A percentile compares a stretch with the other conserved stretches of the same genome.
These are phyloP conservation scores for Toxoplasma gondii DNA, from an alignment of 169 alveolate species.

Conservation along the genomic window DNA sequence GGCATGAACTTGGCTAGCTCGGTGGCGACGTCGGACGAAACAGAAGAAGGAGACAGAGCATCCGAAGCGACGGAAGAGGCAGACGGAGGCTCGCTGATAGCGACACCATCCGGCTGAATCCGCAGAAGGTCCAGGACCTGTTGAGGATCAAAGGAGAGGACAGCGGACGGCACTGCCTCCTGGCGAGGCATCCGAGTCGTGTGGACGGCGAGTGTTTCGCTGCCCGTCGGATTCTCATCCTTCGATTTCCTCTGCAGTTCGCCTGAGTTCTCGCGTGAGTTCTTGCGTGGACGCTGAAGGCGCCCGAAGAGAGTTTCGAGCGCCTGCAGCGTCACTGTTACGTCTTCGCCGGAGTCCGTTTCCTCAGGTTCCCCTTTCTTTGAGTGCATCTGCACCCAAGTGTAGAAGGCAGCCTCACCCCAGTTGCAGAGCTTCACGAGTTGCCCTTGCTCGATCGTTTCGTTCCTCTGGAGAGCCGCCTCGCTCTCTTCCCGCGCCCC, in stretches of 20 bases:
- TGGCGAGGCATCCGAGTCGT: not conserved
- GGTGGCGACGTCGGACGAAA: not conserved
- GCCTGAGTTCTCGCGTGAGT: not conserved
- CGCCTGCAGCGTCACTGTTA: not conserved
- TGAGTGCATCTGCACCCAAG: slow-evolving; percentile 27
- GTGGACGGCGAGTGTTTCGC: not conserved
- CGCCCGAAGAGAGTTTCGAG: not conserved
- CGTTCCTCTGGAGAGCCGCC: not conserved
- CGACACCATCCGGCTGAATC: not conserved
- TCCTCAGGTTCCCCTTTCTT: not conserved
- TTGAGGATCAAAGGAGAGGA: not conserved
- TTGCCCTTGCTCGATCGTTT: not conserved
- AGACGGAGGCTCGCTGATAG: not conserved
- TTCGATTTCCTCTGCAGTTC: no score
- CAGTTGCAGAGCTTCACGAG: slow-evolving; percentile 49
- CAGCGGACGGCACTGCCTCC: not conserved
- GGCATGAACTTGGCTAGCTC: slow-evolving; percentile 33
- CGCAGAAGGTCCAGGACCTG: slow-evolving; percentile 8
- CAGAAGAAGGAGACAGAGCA: slow-evolving; percentile 1
- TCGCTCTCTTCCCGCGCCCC: not conserved
- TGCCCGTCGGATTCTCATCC: not conserved
- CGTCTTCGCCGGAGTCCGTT: not conserved
- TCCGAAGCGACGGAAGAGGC: not conserved
- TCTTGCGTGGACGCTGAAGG: not conserved
- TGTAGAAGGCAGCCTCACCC: slow-evolving; percentile 44